Evolutionary conservation across 768 basidiomycete genomes (phyloP).

Genomic region (Pulveroboletus frians): DNA sequence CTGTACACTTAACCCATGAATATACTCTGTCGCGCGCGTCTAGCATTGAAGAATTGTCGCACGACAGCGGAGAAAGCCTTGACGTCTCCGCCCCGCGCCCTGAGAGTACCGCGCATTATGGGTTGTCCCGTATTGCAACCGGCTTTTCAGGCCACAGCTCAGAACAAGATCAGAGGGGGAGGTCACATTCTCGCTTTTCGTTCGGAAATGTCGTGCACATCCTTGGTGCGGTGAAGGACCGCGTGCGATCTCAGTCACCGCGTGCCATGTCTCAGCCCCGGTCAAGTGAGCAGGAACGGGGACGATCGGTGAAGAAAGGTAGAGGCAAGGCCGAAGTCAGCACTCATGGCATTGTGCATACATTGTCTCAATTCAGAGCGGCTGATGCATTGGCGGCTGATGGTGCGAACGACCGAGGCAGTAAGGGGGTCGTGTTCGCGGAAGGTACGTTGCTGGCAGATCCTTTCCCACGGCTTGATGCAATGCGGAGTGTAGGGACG

Average conservation of each 20-base stretch:
- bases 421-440: slow-evolving; percentile 74
- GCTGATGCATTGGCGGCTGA: slow-evolving; percentile 24
- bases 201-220: slow-evolving; percentile 48
- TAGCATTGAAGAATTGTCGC: slow-evolving; percentile 39
- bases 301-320: slow-evolving; percentile 28
- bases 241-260: slow-evolving; percentile 46
- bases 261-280: slow-evolving; percentile 8
- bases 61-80: slow-evolving; percentile 24
- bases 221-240: slow-evolving; percentile 40
- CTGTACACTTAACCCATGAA: slow-evolving; percentile 4
- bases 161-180: slow-evolving; percentile 28
- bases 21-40: slow-evolving; percentile 34
- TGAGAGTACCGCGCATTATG: slow-evolving; percentile 8
- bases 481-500: slow-evolving; percentile 60
- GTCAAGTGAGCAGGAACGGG: slow-evolving; percentile 13
- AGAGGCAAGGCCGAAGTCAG: slow-evolving; percentile 26
- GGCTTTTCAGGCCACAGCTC: slow-evolving; percentile 13
- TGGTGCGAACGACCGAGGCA: slow-evolving; percentile 29
- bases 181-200: slow-evolving; percentile 45
- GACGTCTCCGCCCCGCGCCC: slow-evolving; percentile 4
- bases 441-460: slow-evolving; percentile 49
- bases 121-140: slow-evolving; percentile 13
- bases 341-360: not conserved
- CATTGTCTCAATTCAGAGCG: slow-evolving; percentile 26
- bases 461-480: slow-evolving; percentile 30